phyloP scores from a whole-genome alignment of 192 early-diverging fungal species.

The Linnemannia exigua region DNA sequence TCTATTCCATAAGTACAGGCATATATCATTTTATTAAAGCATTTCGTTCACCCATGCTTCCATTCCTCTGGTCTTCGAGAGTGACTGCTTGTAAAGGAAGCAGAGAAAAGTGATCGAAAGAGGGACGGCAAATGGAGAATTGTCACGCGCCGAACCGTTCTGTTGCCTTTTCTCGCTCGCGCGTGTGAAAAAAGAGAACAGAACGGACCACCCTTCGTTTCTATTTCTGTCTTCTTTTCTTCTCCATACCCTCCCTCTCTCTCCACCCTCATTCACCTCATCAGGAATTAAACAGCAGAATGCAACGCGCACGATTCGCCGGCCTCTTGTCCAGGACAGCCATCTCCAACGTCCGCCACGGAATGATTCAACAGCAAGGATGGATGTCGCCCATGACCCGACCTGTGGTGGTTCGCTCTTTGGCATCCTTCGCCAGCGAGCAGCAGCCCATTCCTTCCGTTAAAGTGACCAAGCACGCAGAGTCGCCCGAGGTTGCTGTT shows the following conservation, averaged over 20 bases:
- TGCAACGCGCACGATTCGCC: slow-evolving; percentile 20
- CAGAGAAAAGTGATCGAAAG: background rate
- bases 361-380: background rate
- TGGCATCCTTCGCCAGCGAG: background rate
- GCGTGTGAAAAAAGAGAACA: slow-evolving; percentile 7
- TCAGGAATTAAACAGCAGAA: background rate
- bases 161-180: background rate
- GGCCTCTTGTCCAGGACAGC: slow-evolving; percentile 29
- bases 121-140: background rate
- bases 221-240: background rate
- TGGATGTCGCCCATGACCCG: background rate
- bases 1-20: background rate
- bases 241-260: background rate
- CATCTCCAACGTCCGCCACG: background rate
- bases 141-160: slow-evolving; percentile 6
- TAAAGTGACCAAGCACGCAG: slow-evolving; percentile 26
- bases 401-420: slow-evolving; percentile 26
- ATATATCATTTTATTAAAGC: background rate
- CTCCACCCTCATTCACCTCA: background rate
- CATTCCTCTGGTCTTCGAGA: background rate
- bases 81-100: background rate
- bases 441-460: slow-evolving; percentile 13
- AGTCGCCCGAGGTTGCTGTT: slow-evolving; percentile 37
- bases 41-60: background rate
- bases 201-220: background rate